Conservation (phyloP, 2,329 filamentous ascomycete genomes). For the Colletotrichum simmondsii region DNA sequence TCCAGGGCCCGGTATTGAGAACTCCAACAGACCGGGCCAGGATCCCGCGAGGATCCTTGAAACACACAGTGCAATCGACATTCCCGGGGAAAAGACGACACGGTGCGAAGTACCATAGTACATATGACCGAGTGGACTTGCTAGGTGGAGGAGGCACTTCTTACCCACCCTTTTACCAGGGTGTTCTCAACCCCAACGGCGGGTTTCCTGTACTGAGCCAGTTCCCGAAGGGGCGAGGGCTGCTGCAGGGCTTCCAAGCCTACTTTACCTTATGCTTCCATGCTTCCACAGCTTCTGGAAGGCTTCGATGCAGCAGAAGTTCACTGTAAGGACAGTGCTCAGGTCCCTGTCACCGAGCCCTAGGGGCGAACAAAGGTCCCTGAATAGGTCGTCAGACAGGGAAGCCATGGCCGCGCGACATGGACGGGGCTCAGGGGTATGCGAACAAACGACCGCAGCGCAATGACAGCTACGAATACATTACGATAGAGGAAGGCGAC, state of each 20-base stretch:
- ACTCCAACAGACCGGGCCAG: neutral
- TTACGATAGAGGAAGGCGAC: neutral
- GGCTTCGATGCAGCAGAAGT: conserved; percentile 22
- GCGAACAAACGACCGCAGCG: conserved; percentile 6
- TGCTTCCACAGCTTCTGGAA: conserved; percentile 34
- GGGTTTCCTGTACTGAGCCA: conserved; percentile 6
- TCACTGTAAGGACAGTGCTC: conserved; percentile 19
- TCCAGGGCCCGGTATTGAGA: conserved; percentile 7
- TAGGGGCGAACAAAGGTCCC: conserved; percentile 28
- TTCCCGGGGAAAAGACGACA: neutral
- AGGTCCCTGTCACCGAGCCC: conserved; percentile 13
- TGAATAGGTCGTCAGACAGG: conserved; percentile 5
- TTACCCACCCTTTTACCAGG: conserved; percentile 4
- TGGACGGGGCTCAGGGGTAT: neutral
- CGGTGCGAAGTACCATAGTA: conserved; percentile 11
- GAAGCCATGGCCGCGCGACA: conserved; percentile 4
- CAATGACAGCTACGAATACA: neutral
- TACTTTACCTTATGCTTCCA: neutral
- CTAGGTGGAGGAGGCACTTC: neutral
- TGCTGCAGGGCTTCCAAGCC: conserved; percentile 9
- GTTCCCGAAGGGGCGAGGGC: conserved; percentile 8
- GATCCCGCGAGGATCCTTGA: conserved; percentile 11
- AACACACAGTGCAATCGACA: conserved; percentile 4
- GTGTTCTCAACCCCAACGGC: neutral
- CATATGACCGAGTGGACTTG: neutral